Evolutionary conservation across 305 asterid genomes (phyloP).

Genomic region (Euphrasia arctica): DNA sequence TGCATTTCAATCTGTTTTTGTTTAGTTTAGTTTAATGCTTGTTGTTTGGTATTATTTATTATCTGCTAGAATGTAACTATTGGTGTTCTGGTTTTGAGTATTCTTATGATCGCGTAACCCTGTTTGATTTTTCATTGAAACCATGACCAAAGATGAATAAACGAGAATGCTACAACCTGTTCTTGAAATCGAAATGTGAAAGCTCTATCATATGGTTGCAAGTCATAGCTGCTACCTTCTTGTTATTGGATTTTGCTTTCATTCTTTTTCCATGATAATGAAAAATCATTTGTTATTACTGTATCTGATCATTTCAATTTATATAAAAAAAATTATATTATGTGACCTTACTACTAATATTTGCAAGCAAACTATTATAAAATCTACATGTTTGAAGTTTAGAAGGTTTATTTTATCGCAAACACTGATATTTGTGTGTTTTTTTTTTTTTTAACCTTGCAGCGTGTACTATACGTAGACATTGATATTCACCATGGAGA

Average conservation of each 20-base stretch:
- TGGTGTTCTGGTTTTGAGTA: not conserved
- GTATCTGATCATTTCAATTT: not conserved
- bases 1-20: not conserved
- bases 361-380: not conserved
- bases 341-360: too few species aligned
- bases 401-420: slow-evolving; percentile 2
- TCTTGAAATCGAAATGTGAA: not conserved
- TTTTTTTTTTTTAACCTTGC: slow-evolving; percentile 24
- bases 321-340: too few species aligned
- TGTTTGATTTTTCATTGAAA: slow-evolving; percentile 1
- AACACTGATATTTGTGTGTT: slow-evolving; percentile 1
- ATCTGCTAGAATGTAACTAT: not conserved
- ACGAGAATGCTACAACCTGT: not conserved
- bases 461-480: slow-evolving; percentile 81
- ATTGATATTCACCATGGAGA: slow-evolving; percentile 93
- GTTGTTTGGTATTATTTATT: not conserved
- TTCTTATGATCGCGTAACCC: not conserved
- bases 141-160: not conserved
- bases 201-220: not conserved
- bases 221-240: not conserved
- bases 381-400: not conserved
- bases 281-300: not conserved
- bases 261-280: not conserved
- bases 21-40: not conserved
- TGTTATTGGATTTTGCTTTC: not conserved